Evolutionary conservation across 306 rosid species (phyloP).

Genomic region (Gillenia trifoliata): DNA sequence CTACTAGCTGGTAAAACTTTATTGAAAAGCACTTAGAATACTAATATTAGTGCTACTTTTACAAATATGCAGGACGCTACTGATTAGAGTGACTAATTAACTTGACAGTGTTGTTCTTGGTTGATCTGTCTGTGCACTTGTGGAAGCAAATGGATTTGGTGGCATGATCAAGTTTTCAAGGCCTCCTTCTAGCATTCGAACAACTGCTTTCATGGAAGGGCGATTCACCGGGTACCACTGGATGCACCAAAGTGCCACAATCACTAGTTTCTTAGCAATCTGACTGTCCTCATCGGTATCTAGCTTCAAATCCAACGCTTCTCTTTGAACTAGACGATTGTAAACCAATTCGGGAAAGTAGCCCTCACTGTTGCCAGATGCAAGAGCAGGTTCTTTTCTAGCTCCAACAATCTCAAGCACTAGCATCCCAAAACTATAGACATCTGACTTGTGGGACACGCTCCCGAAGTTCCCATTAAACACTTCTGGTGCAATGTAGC

Average conservation of each 20-base stretch:
- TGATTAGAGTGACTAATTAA: not conserved
- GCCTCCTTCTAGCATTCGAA: conserved; percentile 11
- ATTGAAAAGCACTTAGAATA: not conserved
- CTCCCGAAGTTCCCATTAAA: conserved; percentile 34
- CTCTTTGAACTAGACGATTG: not conserved
- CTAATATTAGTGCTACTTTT: not conserved
- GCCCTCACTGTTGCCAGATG: not conserved
- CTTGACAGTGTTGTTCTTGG: not conserved
- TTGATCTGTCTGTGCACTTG: not conserved
- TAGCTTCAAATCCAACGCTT: conserved; percentile 4
- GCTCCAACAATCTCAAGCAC: conserved; percentile 35
- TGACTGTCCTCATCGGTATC: not conserved
- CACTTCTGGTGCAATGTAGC: conserved; percentile 46
- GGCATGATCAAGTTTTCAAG: conserved; percentile 1
- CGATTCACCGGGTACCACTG: conserved; percentile 16
- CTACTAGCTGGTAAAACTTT: not conserved
- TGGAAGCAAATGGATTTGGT: not conserved
- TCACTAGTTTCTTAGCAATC: conserved; percentile 3
- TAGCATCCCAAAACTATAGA: conserved; percentile 38
- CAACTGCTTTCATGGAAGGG: conserved; percentile 8
- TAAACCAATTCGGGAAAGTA: conserved; percentile 11
- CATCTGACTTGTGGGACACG: conserved; percentile 25
- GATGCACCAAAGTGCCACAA: conserved; percentile 12
- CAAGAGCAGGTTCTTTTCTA: conserved; percentile 3
- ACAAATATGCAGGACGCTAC: too few relatives aligned